Conservation (phyloP, 768 basidiomycete species). For the Trametes punicea region DNA sequence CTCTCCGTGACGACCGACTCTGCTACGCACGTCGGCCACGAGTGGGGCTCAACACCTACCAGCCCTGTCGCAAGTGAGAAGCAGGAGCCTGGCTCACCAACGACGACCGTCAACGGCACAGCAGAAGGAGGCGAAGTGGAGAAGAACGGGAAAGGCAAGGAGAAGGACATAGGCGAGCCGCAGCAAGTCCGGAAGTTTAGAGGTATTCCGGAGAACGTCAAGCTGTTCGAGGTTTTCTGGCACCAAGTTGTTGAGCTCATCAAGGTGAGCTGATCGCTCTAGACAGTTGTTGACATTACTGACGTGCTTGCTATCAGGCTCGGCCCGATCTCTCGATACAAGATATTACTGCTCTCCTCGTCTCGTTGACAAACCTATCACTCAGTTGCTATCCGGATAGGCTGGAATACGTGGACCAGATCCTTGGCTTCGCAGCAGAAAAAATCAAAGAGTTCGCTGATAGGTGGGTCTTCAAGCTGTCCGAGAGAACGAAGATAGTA, state of each 20-base stretch:
- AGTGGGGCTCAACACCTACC: slow-evolving; percentile 29
- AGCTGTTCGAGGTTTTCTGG: slow-evolving; percentile 98
- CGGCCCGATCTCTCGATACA: slow-evolving; percentile 97
- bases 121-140: slow-evolving; percentile 25
- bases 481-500: background rate
- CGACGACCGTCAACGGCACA: slow-evolving; percentile 13
- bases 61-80: slow-evolving; percentile 26
- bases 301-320: slow-evolving; percentile 49
- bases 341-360: slow-evolving; percentile 93
- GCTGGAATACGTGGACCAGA: slow-evolving; percentile 95
- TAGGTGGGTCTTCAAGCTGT: slow-evolving; percentile 45
- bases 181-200: slow-evolving; percentile 73
- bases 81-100: slow-evolving; percentile 5
- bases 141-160: slow-evolving; percentile 52
- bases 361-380: slow-evolving; percentile 92
- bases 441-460: slow-evolving; percentile 84
- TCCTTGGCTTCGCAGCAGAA: slow-evolving; percentile 81
- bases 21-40: slow-evolving; percentile 18
- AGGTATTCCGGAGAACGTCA: slow-evolving; percentile 93
- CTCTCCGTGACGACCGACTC: slow-evolving; percentile 18
- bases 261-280: slow-evolving; percentile 56
- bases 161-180: slow-evolving; percentile 43
- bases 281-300: slow-evolving; percentile 6
- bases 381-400: slow-evolving; percentile 97
- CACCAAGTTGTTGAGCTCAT: slow-evolving; percentile 96